Conservation (phyloP, 2,329 filamentous ascomycete genomes). For the Aureobasidium sp. region DNA sequence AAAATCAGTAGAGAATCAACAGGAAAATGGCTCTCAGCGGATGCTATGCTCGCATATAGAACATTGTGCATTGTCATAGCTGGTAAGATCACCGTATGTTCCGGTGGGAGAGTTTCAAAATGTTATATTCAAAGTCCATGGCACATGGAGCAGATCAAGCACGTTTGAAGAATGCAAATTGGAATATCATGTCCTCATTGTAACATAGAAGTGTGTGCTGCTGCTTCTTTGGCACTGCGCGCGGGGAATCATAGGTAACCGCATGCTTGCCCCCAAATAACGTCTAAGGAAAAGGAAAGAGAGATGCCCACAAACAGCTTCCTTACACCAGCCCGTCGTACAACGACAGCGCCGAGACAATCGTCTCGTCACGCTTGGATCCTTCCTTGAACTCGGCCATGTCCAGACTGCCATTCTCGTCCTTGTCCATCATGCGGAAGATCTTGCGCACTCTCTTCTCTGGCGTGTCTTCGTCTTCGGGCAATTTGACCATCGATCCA, state of each 20-base stretch:
- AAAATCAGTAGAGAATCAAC: no score
- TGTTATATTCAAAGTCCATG: no score
- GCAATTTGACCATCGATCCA: conserved; percentile 97
- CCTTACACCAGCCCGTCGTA: conserved; percentile 86
- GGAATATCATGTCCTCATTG: conserved; percentile 5
- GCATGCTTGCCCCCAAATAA: background rate
- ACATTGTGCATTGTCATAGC: no score
- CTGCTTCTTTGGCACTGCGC: background rate
- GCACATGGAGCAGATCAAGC: no score
- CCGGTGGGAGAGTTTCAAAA: no score
- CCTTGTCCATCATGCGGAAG: conserved; percentile 99
- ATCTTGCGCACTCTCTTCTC: conserved; percentile 98
- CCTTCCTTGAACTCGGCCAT: conserved; percentile 99
- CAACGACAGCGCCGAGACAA: conserved; percentile 90
- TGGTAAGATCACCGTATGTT: no score
- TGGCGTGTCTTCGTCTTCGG: conserved; percentile 96
- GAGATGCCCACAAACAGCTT: background rate
- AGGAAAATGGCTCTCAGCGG: no score
- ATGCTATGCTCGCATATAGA: no score
- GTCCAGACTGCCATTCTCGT: conserved; percentile 94
- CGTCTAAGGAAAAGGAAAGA: background rate
- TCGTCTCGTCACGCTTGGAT: conserved; percentile 97
- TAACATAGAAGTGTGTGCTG: background rate
- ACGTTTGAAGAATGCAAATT: background rate
- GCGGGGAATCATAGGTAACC: background rate